phyloP scores from a whole-genome alignment of 1,284 basidiomycete species.

The Ceratobasidium sp. region DNA sequence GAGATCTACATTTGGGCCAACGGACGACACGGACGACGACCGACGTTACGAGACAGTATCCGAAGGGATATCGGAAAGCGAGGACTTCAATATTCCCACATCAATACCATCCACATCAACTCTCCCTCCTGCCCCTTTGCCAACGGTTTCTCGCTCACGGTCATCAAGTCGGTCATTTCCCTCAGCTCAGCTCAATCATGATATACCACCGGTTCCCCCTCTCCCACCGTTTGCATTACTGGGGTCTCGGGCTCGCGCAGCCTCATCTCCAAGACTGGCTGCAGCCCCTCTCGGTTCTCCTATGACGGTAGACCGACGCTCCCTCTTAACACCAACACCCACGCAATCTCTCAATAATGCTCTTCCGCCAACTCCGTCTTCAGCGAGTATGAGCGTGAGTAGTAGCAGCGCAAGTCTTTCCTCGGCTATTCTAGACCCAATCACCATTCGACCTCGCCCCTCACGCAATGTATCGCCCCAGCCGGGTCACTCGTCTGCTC shows the following conservation, averaged over 20 bases:
- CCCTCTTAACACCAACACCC: constrained; percentile 29
- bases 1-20: not conserved
- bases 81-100: constrained; percentile 25
- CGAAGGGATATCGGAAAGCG: constrained; percentile 27
- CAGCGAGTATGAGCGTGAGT: constrained; percentile 24
- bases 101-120: constrained; percentile 13
- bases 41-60: constrained; percentile 22
- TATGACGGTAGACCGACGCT: constrained; percentile 4
- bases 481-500: not conserved
- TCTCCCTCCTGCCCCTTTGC: constrained; percentile 24
- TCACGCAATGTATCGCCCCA: not conserved
- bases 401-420: constrained; percentile 20
- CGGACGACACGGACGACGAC: constrained; percentile 24
- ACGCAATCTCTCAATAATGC: constrained; percentile 6
- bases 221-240: constrained; percentile 15
- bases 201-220: constrained; percentile 33
- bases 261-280: constrained; percentile 11
- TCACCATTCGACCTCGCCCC: not conserved
- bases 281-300: not conserved
- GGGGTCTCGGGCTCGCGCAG: not conserved
- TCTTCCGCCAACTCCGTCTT: constrained; percentile 25
- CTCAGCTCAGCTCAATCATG: not conserved
- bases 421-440: not conserved
- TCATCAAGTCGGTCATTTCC: constrained; percentile 37
- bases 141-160: constrained; percentile 37